Conservation (phyloP, 2,329 filamentous ascomycete species). For the Grosmannia penicillata region DNA sequence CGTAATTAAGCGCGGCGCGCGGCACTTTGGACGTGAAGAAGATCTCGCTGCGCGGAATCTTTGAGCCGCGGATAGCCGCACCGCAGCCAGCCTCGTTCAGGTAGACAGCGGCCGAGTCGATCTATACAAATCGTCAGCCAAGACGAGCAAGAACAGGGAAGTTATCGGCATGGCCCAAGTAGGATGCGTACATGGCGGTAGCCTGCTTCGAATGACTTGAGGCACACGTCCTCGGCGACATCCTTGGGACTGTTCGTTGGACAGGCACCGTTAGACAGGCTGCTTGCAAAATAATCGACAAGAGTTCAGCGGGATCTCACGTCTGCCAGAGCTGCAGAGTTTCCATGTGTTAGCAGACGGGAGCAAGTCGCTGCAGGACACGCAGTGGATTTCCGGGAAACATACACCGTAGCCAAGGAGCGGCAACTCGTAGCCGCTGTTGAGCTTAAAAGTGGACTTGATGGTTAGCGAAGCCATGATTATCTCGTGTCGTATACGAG, state of each 20-base stretch:
- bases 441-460: slow-evolving; percentile 34
- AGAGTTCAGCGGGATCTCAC: slow-evolving; percentile 18
- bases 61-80: slow-evolving; percentile 36
- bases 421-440: slow-evolving; percentile 38
- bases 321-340: slow-evolving; percentile 33
- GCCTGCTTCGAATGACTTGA: slow-evolving; percentile 28
- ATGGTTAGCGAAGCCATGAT: slow-evolving; percentile 35
- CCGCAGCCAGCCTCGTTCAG: slow-evolving; percentile 48
- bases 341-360: neutral
- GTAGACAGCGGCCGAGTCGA: slow-evolving; percentile 50
- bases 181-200: slow-evolving; percentile 24
- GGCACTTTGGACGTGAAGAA: slow-evolving; percentile 48
- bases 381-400: slow-evolving; percentile 4
- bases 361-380: too few species aligned
- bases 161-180: too few species aligned
- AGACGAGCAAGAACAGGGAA: neutral
- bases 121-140: slow-evolving; percentile 16
- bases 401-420: slow-evolving; percentile 38
- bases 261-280: too few species aligned
- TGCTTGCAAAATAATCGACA: neutral
- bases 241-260: slow-evolving; percentile 2
- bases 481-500: too few species aligned
- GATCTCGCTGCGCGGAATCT: slow-evolving; percentile 35
- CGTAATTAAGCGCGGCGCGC: slow-evolving; percentile 36
- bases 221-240: slow-evolving; percentile 2